Conservation (phyloP, 1,284 basidiomycete species). For the Lentinula novae-zelandiae region DNA sequence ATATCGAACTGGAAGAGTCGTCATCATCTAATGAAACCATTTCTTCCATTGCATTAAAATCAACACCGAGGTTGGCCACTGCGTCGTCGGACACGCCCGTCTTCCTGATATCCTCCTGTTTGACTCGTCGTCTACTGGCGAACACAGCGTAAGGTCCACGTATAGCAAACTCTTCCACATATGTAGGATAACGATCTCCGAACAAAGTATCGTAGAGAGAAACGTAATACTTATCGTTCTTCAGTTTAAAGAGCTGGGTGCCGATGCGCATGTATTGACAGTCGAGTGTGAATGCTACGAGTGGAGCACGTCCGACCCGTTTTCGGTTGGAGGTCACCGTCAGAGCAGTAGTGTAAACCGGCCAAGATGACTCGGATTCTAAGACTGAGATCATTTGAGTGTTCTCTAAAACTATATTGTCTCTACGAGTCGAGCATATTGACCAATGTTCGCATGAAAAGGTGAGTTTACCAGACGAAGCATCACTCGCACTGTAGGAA, state of each 20-base stretch:
- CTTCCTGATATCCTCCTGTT: background rate
- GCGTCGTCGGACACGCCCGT: background rate
- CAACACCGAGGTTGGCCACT: background rate
- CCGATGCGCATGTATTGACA: conserved; percentile 22
- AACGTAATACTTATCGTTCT: conserved; percentile 14
- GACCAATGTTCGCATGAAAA: conserved; percentile 12
- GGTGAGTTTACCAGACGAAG: background rate
- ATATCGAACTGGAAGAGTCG: background rate
- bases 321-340: background rate
- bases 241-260: conserved; percentile 18
- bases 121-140: background rate
- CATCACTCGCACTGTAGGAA: background rate
- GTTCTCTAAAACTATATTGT: background rate
- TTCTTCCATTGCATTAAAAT: background rate
- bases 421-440: background rate
- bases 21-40: background rate
- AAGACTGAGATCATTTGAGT: background rate
- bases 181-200: background rate
- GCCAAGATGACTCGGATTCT: conserved; percentile 17
- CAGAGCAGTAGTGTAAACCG: background rate
- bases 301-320: conserved; percentile 4
- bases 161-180: conserved; percentile 16
- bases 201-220: background rate
- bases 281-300: conserved; percentile 20
- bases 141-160: conserved; percentile 9